These are phyloP conservation scores for Paraconiothyrium brasiliense DNA, from an alignment of 2,329 filamentous ascomycete genomes.

Conservation along the genomic window DNA sequence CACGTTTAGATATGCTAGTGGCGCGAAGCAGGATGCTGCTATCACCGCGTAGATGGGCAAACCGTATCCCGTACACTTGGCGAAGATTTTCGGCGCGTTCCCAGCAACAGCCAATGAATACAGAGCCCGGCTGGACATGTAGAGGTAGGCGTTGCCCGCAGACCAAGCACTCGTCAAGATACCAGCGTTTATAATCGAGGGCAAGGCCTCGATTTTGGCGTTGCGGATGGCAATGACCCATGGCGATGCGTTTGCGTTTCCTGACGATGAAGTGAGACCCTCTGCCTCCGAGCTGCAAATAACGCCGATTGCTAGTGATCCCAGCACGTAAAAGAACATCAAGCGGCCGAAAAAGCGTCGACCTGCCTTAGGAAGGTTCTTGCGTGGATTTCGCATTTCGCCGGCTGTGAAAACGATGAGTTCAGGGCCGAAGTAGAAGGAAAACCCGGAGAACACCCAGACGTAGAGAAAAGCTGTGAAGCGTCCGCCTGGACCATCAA, in stretches of 20 bases:
- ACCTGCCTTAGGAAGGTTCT: slow-evolving; percentile 67
- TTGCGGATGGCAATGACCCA: slow-evolving; percentile 61
- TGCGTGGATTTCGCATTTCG: slow-evolving; percentile 67
- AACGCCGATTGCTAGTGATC: slow-evolving; percentile 67
- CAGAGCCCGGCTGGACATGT: slow-evolving; percentile 61
- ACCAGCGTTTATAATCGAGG: slow-evolving; percentile 74
- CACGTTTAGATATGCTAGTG: slow-evolving; percentile 61
- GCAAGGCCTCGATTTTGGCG: slow-evolving; percentile 63
- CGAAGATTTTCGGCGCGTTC: slow-evolving; percentile 71
- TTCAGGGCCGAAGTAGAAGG: slow-evolving; percentile 65
- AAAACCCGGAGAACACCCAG: slow-evolving; percentile 61
- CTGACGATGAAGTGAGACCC: slow-evolving; percentile 61
- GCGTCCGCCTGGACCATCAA: slow-evolving; percentile 56
- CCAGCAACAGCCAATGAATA: slow-evolving; percentile 68
- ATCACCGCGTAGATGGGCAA: slow-evolving; percentile 62
- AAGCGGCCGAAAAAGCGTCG: slow-evolving; percentile 69
- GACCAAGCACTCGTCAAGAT: slow-evolving; percentile 72
- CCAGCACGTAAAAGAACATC: slow-evolving; percentile 68
- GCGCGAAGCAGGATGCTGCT: slow-evolving; percentile 55
- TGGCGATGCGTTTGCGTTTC: slow-evolving; percentile 62
- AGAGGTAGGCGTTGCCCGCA: slow-evolving; percentile 65
- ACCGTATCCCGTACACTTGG: slow-evolving; percentile 67
- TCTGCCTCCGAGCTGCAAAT: slow-evolving; percentile 65
- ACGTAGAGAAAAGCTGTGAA: slow-evolving; percentile 62
- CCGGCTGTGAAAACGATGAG: slow-evolving; percentile 61